Percentiles rank a stretch among this genome's conserved stretches.
Conservation (phyloP, 257 asterid species). For the Solanum ossicruentum region DNA sequence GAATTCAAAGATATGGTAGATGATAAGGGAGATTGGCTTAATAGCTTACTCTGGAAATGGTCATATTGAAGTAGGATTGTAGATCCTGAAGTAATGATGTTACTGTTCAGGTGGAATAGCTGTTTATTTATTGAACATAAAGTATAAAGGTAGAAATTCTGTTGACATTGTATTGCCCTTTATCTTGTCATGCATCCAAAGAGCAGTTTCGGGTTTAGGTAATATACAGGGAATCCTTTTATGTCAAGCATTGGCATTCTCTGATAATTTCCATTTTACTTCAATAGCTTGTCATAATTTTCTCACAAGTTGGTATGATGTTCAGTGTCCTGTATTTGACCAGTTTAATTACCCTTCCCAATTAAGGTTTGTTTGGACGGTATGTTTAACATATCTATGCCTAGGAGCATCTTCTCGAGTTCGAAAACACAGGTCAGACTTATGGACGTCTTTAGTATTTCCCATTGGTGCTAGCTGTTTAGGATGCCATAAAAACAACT, state of each 20-base stretch:
- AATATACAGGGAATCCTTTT: neutral
- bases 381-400: neutral
- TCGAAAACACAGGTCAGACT: neutral
- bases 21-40: neutral
- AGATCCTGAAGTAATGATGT: neutral
- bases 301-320: neutral
- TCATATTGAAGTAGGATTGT: neutral
- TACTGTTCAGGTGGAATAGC: neutral
- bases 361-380: neutral
- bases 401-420: neutral
- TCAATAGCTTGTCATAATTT: neutral
- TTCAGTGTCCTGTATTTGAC: neutral
- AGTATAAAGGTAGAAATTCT: neutral
- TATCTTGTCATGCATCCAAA: neutral
- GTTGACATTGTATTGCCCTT: neutral
- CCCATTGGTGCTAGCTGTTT: neutral
- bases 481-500: too few species aligned
- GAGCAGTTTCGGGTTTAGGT: neutral
- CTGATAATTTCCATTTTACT: neutral
- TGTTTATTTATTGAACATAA: neutral
- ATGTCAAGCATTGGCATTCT: neutral
- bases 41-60: neutral
- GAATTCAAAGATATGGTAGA: constrained; percentile 53
- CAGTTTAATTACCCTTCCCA: neutral
- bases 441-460: neutral